These are phyloP conservation scores for Diaporthe ampelina DNA, from an alignment of 2,329 filamentous ascomycete species.

Conservation along the genomic window DNA sequence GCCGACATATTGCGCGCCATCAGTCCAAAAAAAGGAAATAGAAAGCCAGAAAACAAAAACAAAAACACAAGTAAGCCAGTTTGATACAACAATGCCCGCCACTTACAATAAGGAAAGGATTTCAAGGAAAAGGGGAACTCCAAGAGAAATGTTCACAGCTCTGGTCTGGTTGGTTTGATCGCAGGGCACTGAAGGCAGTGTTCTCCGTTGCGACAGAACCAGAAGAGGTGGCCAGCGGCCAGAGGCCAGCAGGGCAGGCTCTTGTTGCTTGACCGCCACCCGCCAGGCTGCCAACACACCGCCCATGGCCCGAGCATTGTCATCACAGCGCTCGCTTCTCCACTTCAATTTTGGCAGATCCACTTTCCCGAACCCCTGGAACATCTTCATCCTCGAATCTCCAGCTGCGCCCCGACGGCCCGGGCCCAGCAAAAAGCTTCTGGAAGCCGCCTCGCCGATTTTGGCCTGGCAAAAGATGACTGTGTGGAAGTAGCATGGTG, in stretches of 20 bases:
- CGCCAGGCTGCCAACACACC: constrained; percentile 35
- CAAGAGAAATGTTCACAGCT: not conserved
- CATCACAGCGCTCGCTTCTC: constrained; percentile 36
- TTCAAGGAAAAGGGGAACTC: constrained; percentile 22
- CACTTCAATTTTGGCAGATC: constrained; percentile 41
- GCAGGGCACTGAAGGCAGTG: constrained; percentile 17
- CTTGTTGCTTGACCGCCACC: constrained; percentile 38
- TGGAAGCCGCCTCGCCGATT: constrained; percentile 29
- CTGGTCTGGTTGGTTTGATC: constrained; percentile 11
- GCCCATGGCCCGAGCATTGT: constrained; percentile 33
- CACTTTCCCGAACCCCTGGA: constrained; percentile 39
- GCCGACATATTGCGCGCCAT: constrained; percentile 32
- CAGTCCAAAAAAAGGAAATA: constrained; percentile 22
- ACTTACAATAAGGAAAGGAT: constrained; percentile 37
- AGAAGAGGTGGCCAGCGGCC: not conserved
- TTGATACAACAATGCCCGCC: constrained; percentile 34
- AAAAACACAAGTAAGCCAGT: constrained; percentile 31
- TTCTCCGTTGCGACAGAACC: constrained; percentile 18
- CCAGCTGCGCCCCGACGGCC: constrained; percentile 35
- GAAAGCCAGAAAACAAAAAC: constrained; percentile 32
- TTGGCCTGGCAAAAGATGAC: constrained; percentile 19
- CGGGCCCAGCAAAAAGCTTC: constrained; percentile 26
- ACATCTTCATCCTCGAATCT: constrained; percentile 37
- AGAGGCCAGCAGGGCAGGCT: constrained; percentile 11
- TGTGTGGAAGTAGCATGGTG: constrained; percentile 15